A percentile compares a stretch with the other conserved stretches of the same genome.
phyloP scores from a whole-genome alignment of 2,329 filamentous ascomycete genomes.

The Rasamsonia emersonii region DNA sequence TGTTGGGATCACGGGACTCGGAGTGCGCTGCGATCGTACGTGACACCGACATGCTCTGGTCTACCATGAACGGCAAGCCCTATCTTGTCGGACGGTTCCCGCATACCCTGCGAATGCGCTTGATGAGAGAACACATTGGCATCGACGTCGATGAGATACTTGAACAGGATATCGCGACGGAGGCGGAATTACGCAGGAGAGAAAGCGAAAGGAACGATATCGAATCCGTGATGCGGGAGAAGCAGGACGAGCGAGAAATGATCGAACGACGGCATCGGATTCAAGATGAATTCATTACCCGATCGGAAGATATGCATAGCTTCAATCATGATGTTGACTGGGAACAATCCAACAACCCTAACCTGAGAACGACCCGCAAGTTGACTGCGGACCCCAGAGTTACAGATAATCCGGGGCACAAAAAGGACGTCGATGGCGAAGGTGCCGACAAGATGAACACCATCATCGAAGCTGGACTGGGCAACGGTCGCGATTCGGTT shows the following conservation, averaged over 20 bases:
- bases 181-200: conserved; percentile 53
- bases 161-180: conserved; percentile 64
- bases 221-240: conserved; percentile 25
- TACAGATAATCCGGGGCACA: conserved; percentile 54
- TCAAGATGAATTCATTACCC: conserved; percentile 50
- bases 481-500: conserved; percentile 61
- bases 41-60: conserved; percentile 87
- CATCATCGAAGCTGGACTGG: conserved; percentile 52
- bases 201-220: conserved; percentile 35
- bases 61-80: conserved; percentile 79
- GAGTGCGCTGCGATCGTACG: conserved; percentile 84
- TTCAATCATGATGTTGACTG: conserved; percentile 70
- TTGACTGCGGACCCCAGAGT: conserved; percentile 50
- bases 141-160: conserved; percentile 86
- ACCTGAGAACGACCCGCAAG: conserved; percentile 47
- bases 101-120: conserved; percentile 79
- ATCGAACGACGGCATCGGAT: conserved; percentile 35
- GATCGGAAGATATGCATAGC: conserved; percentile 51
- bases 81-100: conserved; percentile 89
- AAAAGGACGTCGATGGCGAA: conserved; percentile 68
- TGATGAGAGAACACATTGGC: conserved; percentile 97
- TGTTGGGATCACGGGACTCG: conserved; percentile 86
- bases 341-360: conserved; percentile 50
- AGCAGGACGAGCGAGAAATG: conserved; percentile 33
- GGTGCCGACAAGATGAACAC: conserved; percentile 67